phyloP scores from a whole-genome alignment of 1,284 basidiomycete species.

The Cryptococcus sp. region DNA sequence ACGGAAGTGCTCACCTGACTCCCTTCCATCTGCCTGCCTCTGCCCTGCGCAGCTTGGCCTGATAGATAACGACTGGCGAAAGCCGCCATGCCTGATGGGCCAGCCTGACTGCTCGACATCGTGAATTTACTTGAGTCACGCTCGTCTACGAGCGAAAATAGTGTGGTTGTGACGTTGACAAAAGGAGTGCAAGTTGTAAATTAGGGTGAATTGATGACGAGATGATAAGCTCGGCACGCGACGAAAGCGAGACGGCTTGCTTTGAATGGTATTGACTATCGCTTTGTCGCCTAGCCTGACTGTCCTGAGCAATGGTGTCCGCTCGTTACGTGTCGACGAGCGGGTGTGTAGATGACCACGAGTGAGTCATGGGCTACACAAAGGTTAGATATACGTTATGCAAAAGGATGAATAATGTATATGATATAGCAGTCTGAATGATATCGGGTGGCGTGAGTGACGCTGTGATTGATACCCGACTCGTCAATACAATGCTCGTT shows the following conservation, averaged over 20 bases:
- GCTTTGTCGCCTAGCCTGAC: too few species aligned
- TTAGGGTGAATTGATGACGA: not conserved
- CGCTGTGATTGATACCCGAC: too few species aligned
- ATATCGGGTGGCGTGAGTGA: too few species aligned
- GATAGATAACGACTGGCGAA: conserved; percentile 47
- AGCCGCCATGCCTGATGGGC: conserved; percentile 39
- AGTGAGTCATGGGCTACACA: not conserved
- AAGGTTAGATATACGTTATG: not conserved
- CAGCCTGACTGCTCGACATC: conserved; percentile 20
- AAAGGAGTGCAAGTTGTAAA: not conserved
- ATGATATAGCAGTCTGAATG: too few species aligned
- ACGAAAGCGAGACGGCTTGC: too few species aligned
- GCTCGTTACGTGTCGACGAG: too few species aligned
- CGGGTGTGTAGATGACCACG: too few species aligned
- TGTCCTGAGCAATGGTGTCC: too few species aligned
- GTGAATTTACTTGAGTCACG: not conserved
- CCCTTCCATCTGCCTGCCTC: conserved; percentile 14
- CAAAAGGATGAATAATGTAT: not conserved
- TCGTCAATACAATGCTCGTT: too few species aligned
- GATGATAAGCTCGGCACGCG: not conserved
- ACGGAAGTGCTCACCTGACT: conserved; percentile 32
- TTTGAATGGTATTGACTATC: too few species aligned
- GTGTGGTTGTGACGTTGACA: not conserved
- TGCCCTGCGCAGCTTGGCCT: conserved; percentile 15
- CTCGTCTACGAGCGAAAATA: not conserved